Conservation (phyloP, 441 rosid species). For the Pelargonium citronellum region DNA sequence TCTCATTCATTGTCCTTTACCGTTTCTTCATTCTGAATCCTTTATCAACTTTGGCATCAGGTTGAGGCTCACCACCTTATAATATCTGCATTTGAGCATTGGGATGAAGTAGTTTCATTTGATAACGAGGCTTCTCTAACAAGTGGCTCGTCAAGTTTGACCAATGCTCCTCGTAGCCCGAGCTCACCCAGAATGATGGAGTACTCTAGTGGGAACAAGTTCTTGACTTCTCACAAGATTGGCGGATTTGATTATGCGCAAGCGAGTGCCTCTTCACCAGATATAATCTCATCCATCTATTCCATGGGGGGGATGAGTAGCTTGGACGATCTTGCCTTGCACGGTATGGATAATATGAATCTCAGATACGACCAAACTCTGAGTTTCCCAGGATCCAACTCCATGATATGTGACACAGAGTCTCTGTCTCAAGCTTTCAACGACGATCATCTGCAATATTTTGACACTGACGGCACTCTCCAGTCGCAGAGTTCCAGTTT, state of each 20-base stretch:
- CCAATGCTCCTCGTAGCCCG: constrained; percentile 28
- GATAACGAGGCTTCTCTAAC: constrained; percentile 53
- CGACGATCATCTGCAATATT: constrained; percentile 56
- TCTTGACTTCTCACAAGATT: constrained; percentile 36
- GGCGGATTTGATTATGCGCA: constrained; percentile 58
- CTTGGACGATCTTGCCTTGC: constrained; percentile 53
- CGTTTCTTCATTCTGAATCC: constrained; percentile 12
- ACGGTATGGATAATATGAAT: constrained; percentile 44
- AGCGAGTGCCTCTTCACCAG: constrained; percentile 48
- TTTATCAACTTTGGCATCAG: constrained; percentile 33
- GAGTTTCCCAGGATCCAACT: constrained; percentile 43
- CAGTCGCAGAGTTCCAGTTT: constrained; percentile 38
- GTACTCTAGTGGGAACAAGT: constrained; percentile 33
- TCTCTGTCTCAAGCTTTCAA: constrained; percentile 53
- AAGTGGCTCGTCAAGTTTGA: constrained; percentile 36
- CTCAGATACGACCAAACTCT: constrained; percentile 48
- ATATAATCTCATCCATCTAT: constrained; percentile 51
- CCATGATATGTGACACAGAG: constrained; percentile 52
- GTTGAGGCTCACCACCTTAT: constrained; percentile 64
- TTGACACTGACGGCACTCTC: constrained; percentile 31
- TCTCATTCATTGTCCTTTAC: not conserved
- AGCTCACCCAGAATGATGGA: constrained; percentile 37
- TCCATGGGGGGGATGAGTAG: constrained; percentile 40
- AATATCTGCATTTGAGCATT: constrained; percentile 54
- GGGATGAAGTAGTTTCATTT: constrained; percentile 50